A percentile compares a stretch with the other conserved stretches of the same genome.
Conservation (phyloP, 306 rosid species). For the Gastrolobium bilobum region DNA sequence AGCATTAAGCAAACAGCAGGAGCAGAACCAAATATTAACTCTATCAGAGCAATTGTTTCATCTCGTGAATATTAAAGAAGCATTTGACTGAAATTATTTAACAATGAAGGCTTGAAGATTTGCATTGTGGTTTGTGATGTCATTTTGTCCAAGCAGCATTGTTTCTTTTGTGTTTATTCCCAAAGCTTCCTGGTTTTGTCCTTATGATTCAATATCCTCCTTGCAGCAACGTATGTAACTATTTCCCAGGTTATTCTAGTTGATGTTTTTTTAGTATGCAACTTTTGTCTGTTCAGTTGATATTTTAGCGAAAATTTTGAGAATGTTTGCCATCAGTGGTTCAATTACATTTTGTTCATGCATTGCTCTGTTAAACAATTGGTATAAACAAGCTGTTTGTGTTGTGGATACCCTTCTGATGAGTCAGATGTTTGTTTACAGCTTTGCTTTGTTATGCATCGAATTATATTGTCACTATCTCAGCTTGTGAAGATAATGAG, state of each 20-base stretch:
- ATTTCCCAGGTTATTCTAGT: constrained; percentile 59
- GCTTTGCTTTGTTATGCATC: constrained; percentile 36
- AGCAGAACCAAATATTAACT: constrained; percentile 46
- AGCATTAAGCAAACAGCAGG: constrained; percentile 57
- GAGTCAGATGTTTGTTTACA: constrained; percentile 38
- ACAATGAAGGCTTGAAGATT: constrained; percentile 67
- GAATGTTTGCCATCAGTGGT: constrained; percentile 51
- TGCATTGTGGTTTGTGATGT: constrained; percentile 69
- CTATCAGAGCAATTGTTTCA: constrained; percentile 49
- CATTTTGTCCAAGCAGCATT: constrained; percentile 74
- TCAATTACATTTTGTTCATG: constrained; percentile 54
- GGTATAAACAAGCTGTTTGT: constrained; percentile 61
- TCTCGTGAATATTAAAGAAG: constrained; percentile 63
- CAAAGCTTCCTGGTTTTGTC: constrained; percentile 70
- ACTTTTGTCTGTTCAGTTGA: constrained; percentile 59
- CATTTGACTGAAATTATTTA: constrained; percentile 60
- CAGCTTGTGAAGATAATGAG: too few species aligned
- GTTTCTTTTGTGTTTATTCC: constrained; percentile 64
- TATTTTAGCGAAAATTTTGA: constrained; percentile 67
- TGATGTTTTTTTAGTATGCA: constrained; percentile 60
- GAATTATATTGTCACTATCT: not conserved
- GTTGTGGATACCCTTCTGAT: constrained; percentile 50
- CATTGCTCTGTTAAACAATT: constrained; percentile 55
- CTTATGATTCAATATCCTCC: constrained; percentile 56
- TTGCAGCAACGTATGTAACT: constrained; percentile 80